Evolutionary conservation across 2,329 filamentous ascomycete species (phyloP), one percentile per base, ranked within the genome.

Genomic region (Emmonsia crescens): DNA sequence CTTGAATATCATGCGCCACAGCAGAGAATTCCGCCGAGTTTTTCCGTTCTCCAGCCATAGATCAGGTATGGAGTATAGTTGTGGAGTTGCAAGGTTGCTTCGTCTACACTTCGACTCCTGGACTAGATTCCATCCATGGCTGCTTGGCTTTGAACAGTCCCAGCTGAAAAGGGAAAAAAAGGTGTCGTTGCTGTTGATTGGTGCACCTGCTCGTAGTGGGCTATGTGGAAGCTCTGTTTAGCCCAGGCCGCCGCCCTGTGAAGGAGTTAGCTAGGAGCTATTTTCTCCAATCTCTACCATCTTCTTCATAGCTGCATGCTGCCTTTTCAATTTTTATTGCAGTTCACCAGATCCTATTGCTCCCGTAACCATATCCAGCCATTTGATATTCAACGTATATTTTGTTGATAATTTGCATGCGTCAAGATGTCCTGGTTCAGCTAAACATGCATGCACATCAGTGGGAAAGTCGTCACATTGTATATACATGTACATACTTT

Each of bases 1-100:
- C 71, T 73, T 63, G 33, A 36, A n/a, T 31, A 12, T 58, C 56
- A 58, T 58, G 38, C 56, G 56, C 56, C 56, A 58, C 56, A 31
- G 5, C 56, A 55, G 33, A 55, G 27, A 29, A 19, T 55, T 58
- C 24, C 38, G 0, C 38, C 38, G 38, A 16, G 14, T 46, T 44
- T 44, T 46, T 29, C 38, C 55, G 55, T 33, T 9, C 24, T 10
- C 27, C 21, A 46, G 19, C 42, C 42, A 14, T n/a, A n/a, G n/a
- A n/a, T n/a, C n/a, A n/a, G n/a, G n/a, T n/a, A n/a, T n/a, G n/a
- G n/a, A n/a, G n/a, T n/a, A n/a, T n/a, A n/a, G n/a, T n/a, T n/a
- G n/a, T n/a, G n/a, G n/a, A n/a, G n/a, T n/a, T n/a, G n/a, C n/a
- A n/a, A n/a, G n/a, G n/a, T n/a, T n/a, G n/a, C n/a, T n/a, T n/a